These are phyloP conservation scores for Calycina herbarum DNA, from an alignment of 2,329 filamentous ascomycete genomes.

Conservation along the genomic window DNA sequence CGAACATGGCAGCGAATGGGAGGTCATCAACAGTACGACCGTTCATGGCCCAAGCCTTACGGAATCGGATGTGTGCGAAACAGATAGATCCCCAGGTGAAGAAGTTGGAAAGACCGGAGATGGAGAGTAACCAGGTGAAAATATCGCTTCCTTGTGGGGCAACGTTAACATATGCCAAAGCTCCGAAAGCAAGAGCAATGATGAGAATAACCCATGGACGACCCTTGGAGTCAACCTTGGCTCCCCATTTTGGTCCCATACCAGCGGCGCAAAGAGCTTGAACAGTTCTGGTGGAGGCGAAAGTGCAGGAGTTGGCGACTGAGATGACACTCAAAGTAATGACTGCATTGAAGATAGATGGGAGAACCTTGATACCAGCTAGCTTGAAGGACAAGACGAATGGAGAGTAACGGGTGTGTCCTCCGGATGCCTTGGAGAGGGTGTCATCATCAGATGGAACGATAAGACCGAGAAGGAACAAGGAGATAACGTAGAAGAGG, in stretches of 20 bases:
- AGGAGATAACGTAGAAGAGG: slow-evolving; percentile 79
- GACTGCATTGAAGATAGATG: slow-evolving; percentile 89
- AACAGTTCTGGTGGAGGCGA: slow-evolving; percentile 86
- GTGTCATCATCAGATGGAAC: slow-evolving; percentile 69
- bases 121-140: slow-evolving; percentile 67
- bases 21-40: slow-evolving; percentile 53
- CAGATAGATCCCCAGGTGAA: slow-evolving; percentile 75
- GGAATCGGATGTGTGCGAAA: slow-evolving; percentile 65
- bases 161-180: slow-evolving; percentile 58
- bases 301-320: slow-evolving; percentile 89
- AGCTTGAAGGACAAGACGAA: slow-evolving; percentile 91
- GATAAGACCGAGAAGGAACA: slow-evolving; percentile 79
- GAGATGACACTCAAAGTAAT: slow-evolving; percentile 89
- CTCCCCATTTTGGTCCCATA: slow-evolving; percentile 74
- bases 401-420: slow-evolving; percentile 72
- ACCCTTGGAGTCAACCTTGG: slow-evolving; percentile 79
- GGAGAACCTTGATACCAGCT: slow-evolving; percentile 77
- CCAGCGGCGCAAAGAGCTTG: slow-evolving; percentile 85
- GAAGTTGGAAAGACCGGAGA: slow-evolving; percentile 71
- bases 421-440: slow-evolving; percentile 56
- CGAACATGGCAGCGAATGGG: slow-evolving; percentile 49
- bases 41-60: slow-evolving; percentile 58
- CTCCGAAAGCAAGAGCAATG: slow-evolving; percentile 54
- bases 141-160: slow-evolving; percentile 45
- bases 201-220: slow-evolving; percentile 63